These are phyloP conservation scores for Scheffersomyces spartinae DNA, from an alignment of 805 yeast species.

Conservation along the genomic window DNA sequence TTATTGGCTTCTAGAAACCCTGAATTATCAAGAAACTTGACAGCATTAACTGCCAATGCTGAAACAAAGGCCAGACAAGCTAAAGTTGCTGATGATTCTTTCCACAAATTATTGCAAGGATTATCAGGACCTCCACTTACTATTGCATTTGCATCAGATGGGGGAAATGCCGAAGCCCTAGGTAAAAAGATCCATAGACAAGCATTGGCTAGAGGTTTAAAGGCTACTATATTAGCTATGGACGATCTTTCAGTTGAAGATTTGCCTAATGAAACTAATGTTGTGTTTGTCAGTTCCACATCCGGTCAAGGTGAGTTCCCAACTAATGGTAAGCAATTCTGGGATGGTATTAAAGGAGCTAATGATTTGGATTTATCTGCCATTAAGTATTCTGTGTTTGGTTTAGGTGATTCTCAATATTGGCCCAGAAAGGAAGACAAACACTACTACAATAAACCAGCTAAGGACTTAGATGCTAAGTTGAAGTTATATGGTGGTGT, in stretches of 20 bases:
- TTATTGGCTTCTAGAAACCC: constrained; percentile 64
- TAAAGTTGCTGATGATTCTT: constrained; percentile 65
- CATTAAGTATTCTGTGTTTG: constrained; percentile 53
- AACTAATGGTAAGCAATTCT: constrained; percentile 64
- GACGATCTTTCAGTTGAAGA: constrained; percentile 69
- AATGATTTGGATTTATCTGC: constrained; percentile 52
- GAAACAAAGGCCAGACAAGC: constrained; percentile 49
- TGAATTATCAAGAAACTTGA: constrained; percentile 61
- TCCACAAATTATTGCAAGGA: constrained; percentile 66
- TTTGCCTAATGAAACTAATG: constrained; percentile 55
- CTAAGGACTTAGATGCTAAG: constrained; percentile 57
- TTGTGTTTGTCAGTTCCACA: constrained; percentile 61
- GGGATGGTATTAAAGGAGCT: constrained; percentile 60
- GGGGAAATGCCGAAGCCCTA: constrained; percentile 77
- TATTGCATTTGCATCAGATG: constrained; percentile 81
- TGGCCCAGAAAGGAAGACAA: constrained; percentile 98
- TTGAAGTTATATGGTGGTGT: constrained; percentile 63
- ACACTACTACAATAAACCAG: constrained; percentile 89
- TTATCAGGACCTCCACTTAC: constrained; percentile 87
- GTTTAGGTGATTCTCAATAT: constrained; percentile 74
- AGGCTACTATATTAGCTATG: constrained; percentile 53
- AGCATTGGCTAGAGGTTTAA: constrained; percentile 70
- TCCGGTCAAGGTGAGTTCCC: constrained; percentile 87
- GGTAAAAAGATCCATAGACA: constrained; percentile 71
- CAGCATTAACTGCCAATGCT: constrained; percentile 47